phyloP scores from a whole-genome alignment of 2,329 filamentous ascomycete species.

The Triangularia setosa region DNA sequence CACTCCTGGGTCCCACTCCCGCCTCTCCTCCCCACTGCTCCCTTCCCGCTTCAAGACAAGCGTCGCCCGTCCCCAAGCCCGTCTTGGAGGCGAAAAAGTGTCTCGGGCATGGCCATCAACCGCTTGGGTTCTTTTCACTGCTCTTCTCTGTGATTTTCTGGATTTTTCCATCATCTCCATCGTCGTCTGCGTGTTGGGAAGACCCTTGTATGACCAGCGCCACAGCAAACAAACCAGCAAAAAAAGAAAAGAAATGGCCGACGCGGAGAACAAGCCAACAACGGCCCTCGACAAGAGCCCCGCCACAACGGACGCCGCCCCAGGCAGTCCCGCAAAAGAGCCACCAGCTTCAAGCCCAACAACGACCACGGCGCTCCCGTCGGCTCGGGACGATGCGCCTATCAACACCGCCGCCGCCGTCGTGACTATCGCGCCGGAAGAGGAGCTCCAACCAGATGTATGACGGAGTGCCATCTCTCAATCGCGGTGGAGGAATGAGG shows the following conservation, averaged over 20 bases:
- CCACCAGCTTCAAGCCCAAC: not conserved
- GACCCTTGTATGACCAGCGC: not conserved
- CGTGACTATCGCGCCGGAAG: not conserved
- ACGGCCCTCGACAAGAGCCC: not conserved
- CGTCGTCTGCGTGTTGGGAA: not conserved
- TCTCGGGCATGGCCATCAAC: not conserved
- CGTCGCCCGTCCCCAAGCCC: not conserved
- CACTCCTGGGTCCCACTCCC: too few relatives aligned
- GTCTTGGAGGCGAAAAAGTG: not conserved
- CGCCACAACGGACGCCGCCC: not conserved
- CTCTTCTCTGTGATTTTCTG: not conserved
- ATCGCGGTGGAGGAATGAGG: not conserved
- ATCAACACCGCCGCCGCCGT: not conserved
- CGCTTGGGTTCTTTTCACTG: not conserved
- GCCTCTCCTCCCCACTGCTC: not conserved
- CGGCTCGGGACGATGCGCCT: not conserved
- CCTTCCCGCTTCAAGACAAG: constrained; percentile 1
- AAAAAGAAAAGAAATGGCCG: not conserved
- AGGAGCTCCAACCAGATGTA: not conserved
- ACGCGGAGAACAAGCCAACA: not conserved
- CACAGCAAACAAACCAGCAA: not conserved
- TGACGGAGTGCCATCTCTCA: not conserved
- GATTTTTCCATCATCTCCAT: not conserved
- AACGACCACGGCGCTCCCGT: not conserved
- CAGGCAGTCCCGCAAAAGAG: not conserved